Percentiles rank a stretch among this genome's conserved stretches.
phyloP scores from a whole-genome alignment of 805 yeast genomes.

The Hyphopichia homilentoma region DNA sequence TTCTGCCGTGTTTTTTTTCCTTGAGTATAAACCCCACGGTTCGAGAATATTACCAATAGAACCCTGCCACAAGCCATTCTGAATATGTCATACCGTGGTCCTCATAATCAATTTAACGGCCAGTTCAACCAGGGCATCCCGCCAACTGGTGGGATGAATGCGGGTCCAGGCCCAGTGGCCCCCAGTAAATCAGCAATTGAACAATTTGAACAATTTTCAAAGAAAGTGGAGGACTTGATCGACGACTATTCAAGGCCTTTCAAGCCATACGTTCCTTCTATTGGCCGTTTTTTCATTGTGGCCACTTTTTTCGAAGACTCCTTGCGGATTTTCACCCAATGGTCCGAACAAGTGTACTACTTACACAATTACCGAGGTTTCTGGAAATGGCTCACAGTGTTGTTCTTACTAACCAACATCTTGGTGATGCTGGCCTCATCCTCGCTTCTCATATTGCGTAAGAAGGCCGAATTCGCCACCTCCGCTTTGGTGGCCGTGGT shows the following conservation, averaged over 20 bases:
- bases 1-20: too few species aligned
- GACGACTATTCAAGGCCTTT: slow-evolving; percentile 49
- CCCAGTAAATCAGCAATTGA: slow-evolving; percentile 24
- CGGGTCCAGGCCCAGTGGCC: slow-evolving; percentile 31
- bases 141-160: slow-evolving; percentile 11
- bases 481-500: slow-evolving; percentile 67
- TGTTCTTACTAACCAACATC: slow-evolving; percentile 64
- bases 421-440: slow-evolving; percentile 72
- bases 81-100: slow-evolving; percentile 42
- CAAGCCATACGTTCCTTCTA: slow-evolving; percentile 76
- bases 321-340: slow-evolving; percentile 75
- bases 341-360: slow-evolving; percentile 88
- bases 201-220: slow-evolving; percentile 49
- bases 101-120: slow-evolving; percentile 35
- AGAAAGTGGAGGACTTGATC: slow-evolving; percentile 51
- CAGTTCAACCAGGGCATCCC: slow-evolving; percentile 21
- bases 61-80: background rate
- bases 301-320: slow-evolving; percentile 94
- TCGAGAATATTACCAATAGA: too few species aligned
- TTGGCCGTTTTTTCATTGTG: slow-evolving; percentile 87
- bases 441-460: slow-evolving; percentile 63
- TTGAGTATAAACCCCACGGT: too few species aligned
- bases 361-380: slow-evolving; percentile 74
- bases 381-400: slow-evolving; percentile 72
- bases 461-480: slow-evolving; percentile 67